Base-by-base conservation (phyloP, 192 early-diverging fungal genomes). In the Coemansia sp. region DNA sequence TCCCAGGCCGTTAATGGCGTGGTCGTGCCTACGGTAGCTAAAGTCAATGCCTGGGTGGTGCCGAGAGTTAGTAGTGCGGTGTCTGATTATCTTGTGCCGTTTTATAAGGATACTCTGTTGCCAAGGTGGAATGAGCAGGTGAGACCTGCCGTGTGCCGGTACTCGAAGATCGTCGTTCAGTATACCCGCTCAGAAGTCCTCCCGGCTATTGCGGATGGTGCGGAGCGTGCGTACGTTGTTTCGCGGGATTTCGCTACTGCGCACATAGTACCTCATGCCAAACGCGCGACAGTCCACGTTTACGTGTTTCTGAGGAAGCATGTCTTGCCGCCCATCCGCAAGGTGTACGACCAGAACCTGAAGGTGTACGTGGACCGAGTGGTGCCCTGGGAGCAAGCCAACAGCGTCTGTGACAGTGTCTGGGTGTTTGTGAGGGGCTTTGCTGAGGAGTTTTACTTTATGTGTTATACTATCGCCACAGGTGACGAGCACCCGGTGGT, bases 311-410 rank as follows among this genome's bases (percentile, higher is more conserved):
- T 66, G 19, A 66, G 60, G 62, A 50, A 10, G 13, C 64, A 70
- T 42, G 70, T 84, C 32, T 66, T 28, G 17, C 81, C 81, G 19
- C 76, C 69, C 0, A 65, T 84, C 0, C 64, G 39, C 42, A 21
- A 33, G 0, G 52, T 59, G 13, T 84, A 84, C 39, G 69, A 42
- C 0, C 49, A 55, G 53, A 73, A 72, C 3, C 64, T 84, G n/a
- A 69, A 78, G 64, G 59, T 42, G 2, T 62, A 84, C 38, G 76
- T 84, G n/a, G 81, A 84, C 23, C 73, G 68, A 30, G 57, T 84
- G 4, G 81, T 84, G n/a, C 76, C 76, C 61, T 84, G 81, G 81
- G 77, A 84, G 52, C 61, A 73, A 13, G 68, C 76, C 33, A 58
- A 75, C 2, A 17, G 21, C 0, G 67, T 76, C 21, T 7, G 52